A percentile compares a stretch with the other conserved stretches of the same genome.
phyloP scores from a whole-genome alignment of 371 early-diverging fungal genomes.

The Mortierella sp. region DNA sequence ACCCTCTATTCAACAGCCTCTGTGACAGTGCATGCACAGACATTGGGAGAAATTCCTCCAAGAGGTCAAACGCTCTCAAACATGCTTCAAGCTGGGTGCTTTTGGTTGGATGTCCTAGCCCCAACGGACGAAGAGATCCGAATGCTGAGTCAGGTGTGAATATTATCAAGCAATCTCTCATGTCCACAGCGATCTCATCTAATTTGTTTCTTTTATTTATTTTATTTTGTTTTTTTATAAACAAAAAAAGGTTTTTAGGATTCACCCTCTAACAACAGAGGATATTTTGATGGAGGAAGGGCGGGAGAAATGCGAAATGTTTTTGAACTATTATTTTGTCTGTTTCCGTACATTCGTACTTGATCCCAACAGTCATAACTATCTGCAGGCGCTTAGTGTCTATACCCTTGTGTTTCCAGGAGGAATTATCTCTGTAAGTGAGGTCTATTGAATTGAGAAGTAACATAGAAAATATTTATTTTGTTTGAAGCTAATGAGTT shows the following conservation, averaged over 20 bases:
- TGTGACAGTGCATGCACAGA: constrained; percentile 64
- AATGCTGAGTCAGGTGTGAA: constrained; percentile 69
- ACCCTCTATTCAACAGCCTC: constrained; percentile 69
- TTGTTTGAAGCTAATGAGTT: background rate
- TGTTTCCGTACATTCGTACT: constrained; percentile 85
- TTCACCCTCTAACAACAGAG: constrained; percentile 92
- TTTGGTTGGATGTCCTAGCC: constrained; percentile 91
- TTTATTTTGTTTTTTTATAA: background rate
- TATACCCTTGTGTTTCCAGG: constrained; percentile 85
- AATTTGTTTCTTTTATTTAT: background rate
- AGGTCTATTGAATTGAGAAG: background rate
- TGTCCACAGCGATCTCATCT: background rate
- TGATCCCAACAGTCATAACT: constrained; percentile 76
- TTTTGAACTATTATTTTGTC: constrained; percentile 93
- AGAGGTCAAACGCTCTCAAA: constrained; percentile 56
- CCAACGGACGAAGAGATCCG: constrained; percentile 88
- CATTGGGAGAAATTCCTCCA: constrained; percentile 62
- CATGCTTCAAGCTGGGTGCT: constrained; percentile 66
- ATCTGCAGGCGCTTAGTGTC: constrained; percentile 84
- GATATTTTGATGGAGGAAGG: constrained; percentile 93
- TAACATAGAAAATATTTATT: too few species aligned
- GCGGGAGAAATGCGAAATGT: constrained; percentile 94
- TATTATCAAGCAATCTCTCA: background rate
- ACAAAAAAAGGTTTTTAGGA: constrained; percentile 63
- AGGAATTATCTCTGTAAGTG: constrained; percentile 70